These are phyloP conservation scores for Coemansia sp. DNA, from an alignment of 192 early-diverging fungal species.

Conservation along the genomic window DNA sequence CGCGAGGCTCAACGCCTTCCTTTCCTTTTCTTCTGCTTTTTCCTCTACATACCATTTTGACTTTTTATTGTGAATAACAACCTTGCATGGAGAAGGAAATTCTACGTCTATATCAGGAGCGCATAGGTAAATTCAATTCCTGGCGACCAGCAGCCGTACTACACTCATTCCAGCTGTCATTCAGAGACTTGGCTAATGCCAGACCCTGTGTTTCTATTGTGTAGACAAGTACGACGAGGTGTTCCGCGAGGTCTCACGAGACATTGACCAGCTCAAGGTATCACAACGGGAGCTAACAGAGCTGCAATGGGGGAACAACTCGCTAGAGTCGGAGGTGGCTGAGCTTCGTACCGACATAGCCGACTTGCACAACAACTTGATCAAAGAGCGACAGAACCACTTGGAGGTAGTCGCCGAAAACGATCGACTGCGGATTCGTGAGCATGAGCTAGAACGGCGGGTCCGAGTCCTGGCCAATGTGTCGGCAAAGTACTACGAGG, in stretches of 20 bases:
- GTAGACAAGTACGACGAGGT: slow-evolving; percentile 54
- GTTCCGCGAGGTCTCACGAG: slow-evolving; percentile 35
- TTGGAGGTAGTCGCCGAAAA: slow-evolving; percentile 50
- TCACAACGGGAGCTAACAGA: slow-evolving; percentile 44
- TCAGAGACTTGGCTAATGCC: background rate
- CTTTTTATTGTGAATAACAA: background rate
- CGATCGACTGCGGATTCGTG: slow-evolving; percentile 44
- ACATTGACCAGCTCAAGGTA: slow-evolving; percentile 43
- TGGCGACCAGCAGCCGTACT: background rate
- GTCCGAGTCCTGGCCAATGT: slow-evolving; percentile 39
- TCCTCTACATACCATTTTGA: background rate
- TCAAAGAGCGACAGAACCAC: slow-evolving; percentile 46
- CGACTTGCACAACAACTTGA: slow-evolving; percentile 29
- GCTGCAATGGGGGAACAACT: slow-evolving; percentile 48
- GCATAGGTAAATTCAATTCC: slow-evolving; percentile 36
- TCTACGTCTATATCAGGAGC: slow-evolving; percentile 47
- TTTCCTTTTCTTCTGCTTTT: background rate
- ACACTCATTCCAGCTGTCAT: background rate
- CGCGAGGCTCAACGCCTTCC: background rate
- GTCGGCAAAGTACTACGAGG: slow-evolving; percentile 34
- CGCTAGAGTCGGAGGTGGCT: slow-evolving; percentile 23
- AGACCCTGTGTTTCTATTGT: background rate
- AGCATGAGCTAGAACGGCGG: slow-evolving; percentile 47
- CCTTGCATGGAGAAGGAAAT: slow-evolving; percentile 49
- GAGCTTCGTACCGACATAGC: slow-evolving; percentile 42